Percentiles rank a stretch among this genome's conserved stretches.
Evolutionary conservation across 106 monocot genomes (phyloP).

Genomic region (Acorus calamus): DNA sequence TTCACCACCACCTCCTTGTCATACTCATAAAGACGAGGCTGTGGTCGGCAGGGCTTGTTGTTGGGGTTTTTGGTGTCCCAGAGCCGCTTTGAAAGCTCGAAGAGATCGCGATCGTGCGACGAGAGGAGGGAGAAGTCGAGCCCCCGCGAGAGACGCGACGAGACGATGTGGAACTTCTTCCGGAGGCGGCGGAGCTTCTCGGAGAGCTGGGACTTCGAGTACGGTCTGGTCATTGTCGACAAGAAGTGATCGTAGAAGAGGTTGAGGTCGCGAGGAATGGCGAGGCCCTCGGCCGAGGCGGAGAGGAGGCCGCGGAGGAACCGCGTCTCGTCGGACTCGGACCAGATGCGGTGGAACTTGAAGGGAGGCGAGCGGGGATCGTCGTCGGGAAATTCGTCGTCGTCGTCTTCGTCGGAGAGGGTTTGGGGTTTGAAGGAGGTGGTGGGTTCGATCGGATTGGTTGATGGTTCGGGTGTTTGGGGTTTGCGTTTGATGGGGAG

Average conservation of each 20-base stretch:
- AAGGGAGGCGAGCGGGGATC: conserved; percentile 21
- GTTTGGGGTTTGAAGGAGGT: conserved; percentile 12
- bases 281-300: conserved; percentile 47
- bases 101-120: conserved; percentile 34
- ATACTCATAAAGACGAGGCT: conserved; percentile 2
- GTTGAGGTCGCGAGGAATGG: conserved; percentile 74
- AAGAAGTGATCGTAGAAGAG: conserved; percentile 76
- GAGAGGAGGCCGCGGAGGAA: conserved; percentile 82
- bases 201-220: conserved; percentile 79
- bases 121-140: conserved; percentile 43
- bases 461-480: conserved; percentile 29
- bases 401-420: conserved; percentile 10
- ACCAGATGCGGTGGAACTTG: conserved; percentile 90
- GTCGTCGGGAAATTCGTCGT: too few species aligned
- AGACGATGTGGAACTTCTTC: conserved; percentile 55
- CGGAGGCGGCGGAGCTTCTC: conserved; percentile 82
- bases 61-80: conserved; percentile 11
- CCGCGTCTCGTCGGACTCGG: conserved; percentile 76
- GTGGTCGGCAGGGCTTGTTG: conserved; percentile 9
- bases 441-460: conserved; percentile 5
- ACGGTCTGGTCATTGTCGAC: conserved; percentile 65
- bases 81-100: conserved; percentile 8
- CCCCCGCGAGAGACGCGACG: conserved; percentile 44
- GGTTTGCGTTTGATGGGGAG: conserved; percentile 77
- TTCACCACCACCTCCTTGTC: background rate